phyloP scores from a whole-genome alignment of 108 stramenopile genomes.

The Fragilariopsis cylindrus region DNA sequence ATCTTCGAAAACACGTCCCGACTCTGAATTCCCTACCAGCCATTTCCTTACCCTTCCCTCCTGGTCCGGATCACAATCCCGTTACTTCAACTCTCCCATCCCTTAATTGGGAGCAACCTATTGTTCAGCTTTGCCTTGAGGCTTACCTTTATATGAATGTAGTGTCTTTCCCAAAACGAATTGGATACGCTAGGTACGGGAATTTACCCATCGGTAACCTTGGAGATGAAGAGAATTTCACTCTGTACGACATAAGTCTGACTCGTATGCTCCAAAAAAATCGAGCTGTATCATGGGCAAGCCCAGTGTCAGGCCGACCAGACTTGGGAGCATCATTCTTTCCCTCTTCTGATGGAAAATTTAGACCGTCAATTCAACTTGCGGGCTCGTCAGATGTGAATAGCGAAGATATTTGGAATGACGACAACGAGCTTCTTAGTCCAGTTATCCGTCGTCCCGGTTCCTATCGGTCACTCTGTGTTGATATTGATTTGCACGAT shows the following conservation, averaged over 20 bases:
- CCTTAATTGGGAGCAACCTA: conserved; percentile 91
- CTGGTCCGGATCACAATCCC: conserved; percentile 83
- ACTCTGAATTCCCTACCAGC: conserved; percentile 85
- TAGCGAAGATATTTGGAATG: conserved; percentile 75
- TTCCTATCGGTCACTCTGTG: conserved; percentile 90
- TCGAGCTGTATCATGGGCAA: conserved; percentile 95
- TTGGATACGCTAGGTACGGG: conserved; percentile 78
- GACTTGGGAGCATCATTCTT: conserved; percentile 82
- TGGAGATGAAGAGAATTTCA: conserved; percentile 70
- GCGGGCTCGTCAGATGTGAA: conserved; percentile 15
- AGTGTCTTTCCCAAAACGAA: conserved; percentile 84
- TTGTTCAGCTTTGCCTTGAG: conserved; percentile 75
- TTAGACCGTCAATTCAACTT: conserved; percentile 18
- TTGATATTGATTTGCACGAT: conserved; percentile 92
- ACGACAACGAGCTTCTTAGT: conserved; percentile 78
- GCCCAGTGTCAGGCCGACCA: conserved; percentile 67
- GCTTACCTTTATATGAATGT: conserved; percentile 80
- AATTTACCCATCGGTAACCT: conserved; percentile 94
- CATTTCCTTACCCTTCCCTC: conserved; percentile 78
- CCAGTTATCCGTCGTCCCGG: conserved; percentile 83
- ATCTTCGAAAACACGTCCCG: conserved; percentile 71
- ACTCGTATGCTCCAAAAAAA: conserved; percentile 75
- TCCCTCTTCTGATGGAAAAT: conserved; percentile 41
- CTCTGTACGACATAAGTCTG: conserved; percentile 84
- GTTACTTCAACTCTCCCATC: conserved; percentile 77